Base-by-base conservation (phyloP, 2,329 filamentous ascomycete genomes). In the Colletotrichum australisinense region DNA sequence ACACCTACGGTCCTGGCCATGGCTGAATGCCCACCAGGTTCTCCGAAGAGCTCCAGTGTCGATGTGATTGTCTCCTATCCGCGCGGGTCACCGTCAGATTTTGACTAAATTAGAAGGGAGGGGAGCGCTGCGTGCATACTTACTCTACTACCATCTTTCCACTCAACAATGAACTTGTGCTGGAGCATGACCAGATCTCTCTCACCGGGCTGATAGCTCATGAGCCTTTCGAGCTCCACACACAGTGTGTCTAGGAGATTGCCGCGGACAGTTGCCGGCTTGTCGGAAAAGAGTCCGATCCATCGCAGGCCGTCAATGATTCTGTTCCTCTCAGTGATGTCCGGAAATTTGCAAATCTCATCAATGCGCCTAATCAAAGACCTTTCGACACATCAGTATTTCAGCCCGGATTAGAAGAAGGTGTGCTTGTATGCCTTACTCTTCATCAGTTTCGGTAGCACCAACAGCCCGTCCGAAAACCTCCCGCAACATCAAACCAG, bases 181-280 rank as follows among this genome's bases (percentile, higher is more conserved):
- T 91, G 89, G 56, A 92, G 85, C 86, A 90, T 88, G 69, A 84
- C 82, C 75, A 85, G 75, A 78, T 94, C 93, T 58, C 93, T 88
- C 87, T 94, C 93, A 64, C 86, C 90, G 67, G 89, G 84, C 76
- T 87, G 88, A 82, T 92, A 94, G 81, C 91, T 88, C 89, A 93
- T 93, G 86, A 93, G 93, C 85, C 90, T 85, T 84, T 94, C 92
- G 32, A 93, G 86, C 2, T 88, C 90, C n/a, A 91, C 92, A 82
- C 92, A 94, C 24, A 94, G 88, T 1, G 91, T 93, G 79, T 94
- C 93, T 38, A 94, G 87, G 3, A 92, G 89, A 80, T 89, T 94
- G 35, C 88, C 89, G 26, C 88, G 86, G 32, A 91, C 88, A 28
- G 82, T 90, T 77, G 90, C 91, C 76, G 86, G 82, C 77, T 89